phyloP scores from a whole-genome alignment of 2,329 filamentous ascomycete species.

The Monosporascus sp. region DNA sequence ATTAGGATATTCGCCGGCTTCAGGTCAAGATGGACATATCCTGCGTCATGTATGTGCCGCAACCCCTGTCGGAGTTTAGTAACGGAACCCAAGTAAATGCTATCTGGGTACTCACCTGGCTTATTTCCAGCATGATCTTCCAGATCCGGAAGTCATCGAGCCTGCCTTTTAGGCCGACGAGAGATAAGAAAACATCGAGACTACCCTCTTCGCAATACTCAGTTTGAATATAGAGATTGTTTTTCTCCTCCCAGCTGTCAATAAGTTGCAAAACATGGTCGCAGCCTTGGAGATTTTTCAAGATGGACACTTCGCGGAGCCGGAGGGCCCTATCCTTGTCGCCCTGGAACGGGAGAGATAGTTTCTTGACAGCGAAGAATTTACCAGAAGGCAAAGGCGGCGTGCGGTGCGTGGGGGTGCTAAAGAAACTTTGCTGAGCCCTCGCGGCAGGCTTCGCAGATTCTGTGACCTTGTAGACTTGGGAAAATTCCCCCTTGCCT shows the following conservation, averaged over 20 bases:
- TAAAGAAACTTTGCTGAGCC: slow-evolving; percentile 37
- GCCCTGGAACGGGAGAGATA: slow-evolving; percentile 73
- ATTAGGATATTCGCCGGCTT: slow-evolving; percentile 84
- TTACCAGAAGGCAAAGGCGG: slow-evolving; percentile 50
- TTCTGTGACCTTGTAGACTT: slow-evolving; percentile 74
- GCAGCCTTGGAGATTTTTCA: slow-evolving; percentile 70
- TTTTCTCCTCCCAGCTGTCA: slow-evolving; percentile 81
- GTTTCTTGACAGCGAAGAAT: slow-evolving; percentile 92
- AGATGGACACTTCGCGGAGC: slow-evolving; percentile 74
- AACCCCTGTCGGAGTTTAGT: slow-evolving; percentile 56
- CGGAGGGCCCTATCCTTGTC: slow-evolving; percentile 75
- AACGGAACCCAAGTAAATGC: background rate
- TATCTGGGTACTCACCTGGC: slow-evolving; percentile 58
- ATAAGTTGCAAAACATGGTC: slow-evolving; percentile 83
- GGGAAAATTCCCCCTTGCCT: slow-evolving; percentile 88
- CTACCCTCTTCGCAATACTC: slow-evolving; percentile 96
- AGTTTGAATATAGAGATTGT: slow-evolving; percentile 91
- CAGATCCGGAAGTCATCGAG: slow-evolving; percentile 97
- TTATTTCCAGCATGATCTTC: slow-evolving; percentile 89
- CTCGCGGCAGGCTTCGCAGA: slow-evolving; percentile 30
- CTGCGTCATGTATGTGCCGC: slow-evolving; percentile 81
- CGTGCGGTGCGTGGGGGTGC: slow-evolving; percentile 43
- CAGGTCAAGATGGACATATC: slow-evolving; percentile 79
- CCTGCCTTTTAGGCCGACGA: slow-evolving; percentile 75
- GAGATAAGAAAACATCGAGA: slow-evolving; percentile 77